Evolutionary conservation across 1,139 yeast species (phyloP).

Genomic region (Pichia sp.): DNA sequence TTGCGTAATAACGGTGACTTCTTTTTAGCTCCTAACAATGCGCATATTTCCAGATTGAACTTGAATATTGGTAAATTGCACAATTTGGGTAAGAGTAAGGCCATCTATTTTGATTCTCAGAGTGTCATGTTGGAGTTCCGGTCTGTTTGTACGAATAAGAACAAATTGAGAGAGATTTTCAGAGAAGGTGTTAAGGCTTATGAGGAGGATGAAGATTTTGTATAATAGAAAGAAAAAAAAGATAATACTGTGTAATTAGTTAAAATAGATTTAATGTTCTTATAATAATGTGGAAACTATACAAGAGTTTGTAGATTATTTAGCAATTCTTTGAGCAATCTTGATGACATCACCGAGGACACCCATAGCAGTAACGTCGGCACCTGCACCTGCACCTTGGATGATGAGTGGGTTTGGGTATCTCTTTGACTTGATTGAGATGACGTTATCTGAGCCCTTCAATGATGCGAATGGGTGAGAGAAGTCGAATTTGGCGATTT

Average conservation of each 20-base stretch:
- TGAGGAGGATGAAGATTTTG: constrained; percentile 29
- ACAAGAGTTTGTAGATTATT: constrained; percentile 8
- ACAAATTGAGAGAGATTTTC: constrained; percentile 50
- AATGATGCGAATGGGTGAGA: constrained; percentile 96
- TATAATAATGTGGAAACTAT: too few species aligned
- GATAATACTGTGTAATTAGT: too few species aligned
- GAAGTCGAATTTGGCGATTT: constrained; percentile 77
- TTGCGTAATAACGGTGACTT: constrained; percentile 78
- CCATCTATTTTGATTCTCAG: constrained; percentile 58
- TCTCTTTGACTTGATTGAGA: constrained; percentile 87
- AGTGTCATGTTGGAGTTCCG: constrained; percentile 69
- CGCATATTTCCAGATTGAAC: constrained; percentile 65
- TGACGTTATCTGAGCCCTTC: constrained; percentile 95
- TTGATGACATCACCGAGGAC: constrained; percentile 91
- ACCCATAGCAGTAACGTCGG: constrained; percentile 98
- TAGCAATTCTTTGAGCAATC: constrained; percentile 79
- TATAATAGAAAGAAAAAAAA: neutral
- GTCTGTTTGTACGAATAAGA: constrained; percentile 55
- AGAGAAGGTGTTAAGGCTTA: constrained; percentile 55
- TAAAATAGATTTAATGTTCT: too few species aligned
- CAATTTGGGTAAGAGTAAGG: constrained; percentile 25
- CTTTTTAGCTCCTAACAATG: constrained; percentile 78
- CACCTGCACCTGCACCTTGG: constrained; percentile 99
- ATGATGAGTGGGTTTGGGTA: constrained; percentile 89
- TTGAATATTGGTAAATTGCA: constrained; percentile 32